phyloP scores from a whole-genome alignment of 1,139 yeast genomes.

The Tardiomyces blankii region DNA sequence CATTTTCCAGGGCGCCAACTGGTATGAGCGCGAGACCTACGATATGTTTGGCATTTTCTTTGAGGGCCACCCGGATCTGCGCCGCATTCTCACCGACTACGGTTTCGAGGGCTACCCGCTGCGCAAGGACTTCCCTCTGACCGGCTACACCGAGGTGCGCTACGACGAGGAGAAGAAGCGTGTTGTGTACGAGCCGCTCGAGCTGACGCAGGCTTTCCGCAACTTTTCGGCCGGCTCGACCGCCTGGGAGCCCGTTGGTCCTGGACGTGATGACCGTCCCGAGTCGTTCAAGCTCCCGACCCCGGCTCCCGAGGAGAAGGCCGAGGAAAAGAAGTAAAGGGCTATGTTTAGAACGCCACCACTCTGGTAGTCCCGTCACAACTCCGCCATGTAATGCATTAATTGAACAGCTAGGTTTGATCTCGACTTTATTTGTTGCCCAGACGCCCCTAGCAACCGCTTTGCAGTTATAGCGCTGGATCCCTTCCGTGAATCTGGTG shows the following conservation, averaged over 20 bases:
- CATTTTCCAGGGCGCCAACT: slow-evolving; percentile 69
- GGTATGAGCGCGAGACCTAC: slow-evolving; percentile 86
- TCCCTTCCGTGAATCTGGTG: too few relatives aligned
- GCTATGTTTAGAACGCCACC: too few relatives aligned
- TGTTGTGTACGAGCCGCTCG: slow-evolving; percentile 81
- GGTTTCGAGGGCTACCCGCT: slow-evolving; percentile 91
- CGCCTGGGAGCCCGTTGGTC: slow-evolving; percentile 89
- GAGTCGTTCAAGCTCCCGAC: slow-evolving; percentile 71
- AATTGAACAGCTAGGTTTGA: not conserved
- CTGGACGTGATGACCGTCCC: slow-evolving; percentile 75
- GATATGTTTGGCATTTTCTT: slow-evolving; percentile 81
- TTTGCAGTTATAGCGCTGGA: too few relatives aligned
- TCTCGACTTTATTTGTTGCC: too few relatives aligned
- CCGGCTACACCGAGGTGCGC: slow-evolving; percentile 83
- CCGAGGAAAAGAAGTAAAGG: slow-evolving; percentile 23
- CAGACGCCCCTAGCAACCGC: too few relatives aligned
- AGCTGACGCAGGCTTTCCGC: slow-evolving; percentile 86
- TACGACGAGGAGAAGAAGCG: slow-evolving; percentile 89
- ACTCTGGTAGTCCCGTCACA: too few relatives aligned
- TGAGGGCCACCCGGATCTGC: slow-evolving; percentile 81
- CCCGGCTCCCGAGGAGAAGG: slow-evolving; percentile 56
- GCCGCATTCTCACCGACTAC: slow-evolving; percentile 86
- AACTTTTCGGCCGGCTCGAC: slow-evolving; percentile 81
- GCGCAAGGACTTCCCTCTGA: slow-evolving; percentile 87
- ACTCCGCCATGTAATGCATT: not conserved